A percentile compares a stretch with the other conserved stretches of the same genome.
Evolutionary conservation across 2,329 filamentous ascomycete genomes (phyloP).

Genomic region (Lecanicillium sp.): DNA sequence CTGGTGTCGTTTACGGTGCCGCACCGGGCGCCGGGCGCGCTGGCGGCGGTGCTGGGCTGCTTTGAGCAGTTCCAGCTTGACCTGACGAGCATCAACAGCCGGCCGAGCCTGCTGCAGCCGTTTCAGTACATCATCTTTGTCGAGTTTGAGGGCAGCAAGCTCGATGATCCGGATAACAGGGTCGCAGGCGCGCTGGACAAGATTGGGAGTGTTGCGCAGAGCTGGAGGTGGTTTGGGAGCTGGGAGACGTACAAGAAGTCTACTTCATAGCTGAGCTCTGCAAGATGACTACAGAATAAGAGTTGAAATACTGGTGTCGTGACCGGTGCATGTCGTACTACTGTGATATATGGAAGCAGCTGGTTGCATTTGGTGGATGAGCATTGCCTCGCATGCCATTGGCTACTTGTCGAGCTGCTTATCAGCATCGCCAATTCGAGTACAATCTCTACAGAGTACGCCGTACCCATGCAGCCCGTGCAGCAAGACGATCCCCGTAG

Average conservation of each 20-base stretch:
- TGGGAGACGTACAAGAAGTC: constrained; percentile 39
- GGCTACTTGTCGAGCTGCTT: too few species aligned
- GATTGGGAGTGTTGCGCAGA: constrained; percentile 49
- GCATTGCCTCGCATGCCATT: too few species aligned
- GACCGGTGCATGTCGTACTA: too few species aligned
- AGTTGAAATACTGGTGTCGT: too few species aligned
- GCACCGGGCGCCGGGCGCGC: constrained; percentile 69
- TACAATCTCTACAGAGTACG: too few species aligned
- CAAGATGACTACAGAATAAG: too few species aligned
- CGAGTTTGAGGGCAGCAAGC: constrained; percentile 65
- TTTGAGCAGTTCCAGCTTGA: constrained; percentile 71
- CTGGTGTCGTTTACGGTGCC: constrained; percentile 78
- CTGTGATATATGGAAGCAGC: too few species aligned
- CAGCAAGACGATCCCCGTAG: too few species aligned
- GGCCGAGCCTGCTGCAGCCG: constrained; percentile 64
- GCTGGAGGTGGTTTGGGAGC: constrained; percentile 62
- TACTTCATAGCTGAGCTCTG: too few species aligned
- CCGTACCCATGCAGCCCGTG: too few species aligned
- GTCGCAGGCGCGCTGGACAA: constrained; percentile 55
- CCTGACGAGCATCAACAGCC: constrained; percentile 81
- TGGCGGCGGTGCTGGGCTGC: constrained; percentile 72
- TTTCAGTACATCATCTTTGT: constrained; percentile 97
- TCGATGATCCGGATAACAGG: constrained; percentile 42
- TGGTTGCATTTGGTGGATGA: too few species aligned
- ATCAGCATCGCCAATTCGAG: too few species aligned